A percentile compares a stretch with the other conserved stretches of the same genome.
These are phyloP conservation scores for Boletellus ananas DNA, from an alignment of 768 basidiomycete species.

Conservation along the genomic window DNA sequence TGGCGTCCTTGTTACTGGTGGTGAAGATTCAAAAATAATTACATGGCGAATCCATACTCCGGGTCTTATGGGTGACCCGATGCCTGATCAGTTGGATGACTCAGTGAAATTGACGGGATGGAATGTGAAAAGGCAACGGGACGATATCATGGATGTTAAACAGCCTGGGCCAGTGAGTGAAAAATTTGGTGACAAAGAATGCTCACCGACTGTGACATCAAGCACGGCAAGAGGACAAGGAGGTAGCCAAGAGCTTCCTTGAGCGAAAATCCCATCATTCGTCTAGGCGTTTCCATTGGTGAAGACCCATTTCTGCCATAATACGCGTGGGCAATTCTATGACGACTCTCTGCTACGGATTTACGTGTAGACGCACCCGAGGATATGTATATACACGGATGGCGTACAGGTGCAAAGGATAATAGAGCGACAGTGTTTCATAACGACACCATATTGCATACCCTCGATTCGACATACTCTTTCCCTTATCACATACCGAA, in stretches of 20 bases:
- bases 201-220: background rate
- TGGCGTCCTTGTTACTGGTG: constrained; percentile 43
- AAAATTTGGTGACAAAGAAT: background rate
- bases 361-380: constrained; percentile 2
- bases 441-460: constrained; percentile 33
- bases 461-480: constrained; percentile 22
- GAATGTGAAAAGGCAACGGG: constrained; percentile 24
- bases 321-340: background rate
- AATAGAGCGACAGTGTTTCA: constrained; percentile 20
- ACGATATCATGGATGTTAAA: constrained; percentile 12
- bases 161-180: constrained; percentile 17
- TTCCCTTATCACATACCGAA: constrained; percentile 29
- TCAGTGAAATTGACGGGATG: constrained; percentile 9
- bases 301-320: background rate
- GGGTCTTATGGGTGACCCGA: background rate
- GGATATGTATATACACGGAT: constrained; percentile 26
- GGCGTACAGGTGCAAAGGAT: constrained; percentile 21
- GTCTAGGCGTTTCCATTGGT: background rate
- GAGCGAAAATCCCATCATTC: background rate
- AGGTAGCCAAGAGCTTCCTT: background rate
- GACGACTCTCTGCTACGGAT: background rate
- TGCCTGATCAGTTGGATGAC: constrained; percentile 4
- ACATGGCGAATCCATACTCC: constrained; percentile 34
- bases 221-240: constrained; percentile 25
- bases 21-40: constrained; percentile 47